Percentiles rank a stretch among this genome's conserved stretches.
Evolutionary conservation across 75 land plant genomes (phyloP).

Genomic region (Cupressus sempervirens): DNA sequence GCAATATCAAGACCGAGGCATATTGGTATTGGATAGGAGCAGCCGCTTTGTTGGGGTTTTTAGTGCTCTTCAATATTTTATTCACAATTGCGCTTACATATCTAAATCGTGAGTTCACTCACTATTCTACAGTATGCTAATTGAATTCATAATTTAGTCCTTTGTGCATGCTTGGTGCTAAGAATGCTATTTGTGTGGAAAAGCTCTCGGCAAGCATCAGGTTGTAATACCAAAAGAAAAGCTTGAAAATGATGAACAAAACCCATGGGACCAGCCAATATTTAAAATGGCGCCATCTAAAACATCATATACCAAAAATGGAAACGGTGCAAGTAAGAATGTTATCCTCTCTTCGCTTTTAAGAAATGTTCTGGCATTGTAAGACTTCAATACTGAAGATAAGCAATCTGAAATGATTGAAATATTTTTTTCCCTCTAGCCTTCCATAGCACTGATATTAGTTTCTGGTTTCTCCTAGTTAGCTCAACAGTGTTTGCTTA

Average conservation of each 20-base stretch:
- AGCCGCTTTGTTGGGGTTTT: constrained; percentile 12
- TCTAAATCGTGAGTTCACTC: constrained; percentile 22
- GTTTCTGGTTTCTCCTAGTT: not conserved
- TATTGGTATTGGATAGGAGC: not conserved
- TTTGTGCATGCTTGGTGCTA: not conserved
- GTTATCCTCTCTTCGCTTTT: not conserved
- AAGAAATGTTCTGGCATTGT: not conserved
- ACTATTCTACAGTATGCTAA: not conserved
- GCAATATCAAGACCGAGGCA: not conserved
- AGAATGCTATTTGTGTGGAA: not conserved
- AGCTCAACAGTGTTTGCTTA: not conserved
- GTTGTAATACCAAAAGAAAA: constrained; percentile 28
- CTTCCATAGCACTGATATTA: not conserved
- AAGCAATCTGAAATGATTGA: too few relatives aligned
- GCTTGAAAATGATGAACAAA: constrained; percentile 12
- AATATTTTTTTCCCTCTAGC: not conserved
- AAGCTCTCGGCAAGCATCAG: constrained; percentile 27
- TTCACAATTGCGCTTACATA: constrained; percentile 20
- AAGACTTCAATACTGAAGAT: not conserved
- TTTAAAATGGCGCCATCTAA: constrained; percentile 8
- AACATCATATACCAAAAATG: not conserved
- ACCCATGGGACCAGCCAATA: not conserved
- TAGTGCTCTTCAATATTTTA: constrained; percentile 20
- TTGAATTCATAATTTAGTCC: not conserved
- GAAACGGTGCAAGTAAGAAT: constrained; percentile 11